Conservation (phyloP, 805 yeast genomes). For the Grigorovia transvaalensis region DNA sequence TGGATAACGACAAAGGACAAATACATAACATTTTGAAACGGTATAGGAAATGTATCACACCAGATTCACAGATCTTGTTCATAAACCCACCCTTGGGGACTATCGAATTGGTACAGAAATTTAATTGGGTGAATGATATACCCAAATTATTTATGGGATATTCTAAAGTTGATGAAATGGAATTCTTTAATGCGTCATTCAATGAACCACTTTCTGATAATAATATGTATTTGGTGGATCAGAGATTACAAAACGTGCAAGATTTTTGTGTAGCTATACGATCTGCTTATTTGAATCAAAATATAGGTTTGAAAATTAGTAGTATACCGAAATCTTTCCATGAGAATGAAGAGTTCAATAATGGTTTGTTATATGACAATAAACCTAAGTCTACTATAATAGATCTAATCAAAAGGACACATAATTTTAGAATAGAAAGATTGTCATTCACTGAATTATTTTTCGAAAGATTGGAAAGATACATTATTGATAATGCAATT, state of each 20-base stretch:
- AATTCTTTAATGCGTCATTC: not conserved
- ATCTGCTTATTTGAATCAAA: not conserved
- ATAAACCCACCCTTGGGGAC: conserved; percentile 69
- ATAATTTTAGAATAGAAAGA: not conserved
- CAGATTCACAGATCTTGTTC: conserved; percentile 46
- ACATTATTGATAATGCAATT: conserved; percentile 18
- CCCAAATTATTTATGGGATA: conserved; percentile 55
- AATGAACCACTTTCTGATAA: not conserved
- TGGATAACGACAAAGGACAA: conserved; percentile 14
- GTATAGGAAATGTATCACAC: conserved; percentile 32
- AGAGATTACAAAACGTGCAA: not conserved
- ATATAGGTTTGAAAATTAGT: not conserved
- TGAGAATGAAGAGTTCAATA: not conserved
- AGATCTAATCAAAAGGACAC: not conserved
- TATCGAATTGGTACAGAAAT: conserved; percentile 38
- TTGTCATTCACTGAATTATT: conserved; percentile 17
- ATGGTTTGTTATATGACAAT: not conserved
- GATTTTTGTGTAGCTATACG: not conserved
- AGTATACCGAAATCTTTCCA: not conserved
- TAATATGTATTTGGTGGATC: conserved; percentile 1
- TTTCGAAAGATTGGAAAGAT: conserved; percentile 14
- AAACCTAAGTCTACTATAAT: conserved; percentile 4
- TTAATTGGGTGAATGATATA: conserved; percentile 36
- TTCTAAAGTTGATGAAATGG: conserved; percentile 1
- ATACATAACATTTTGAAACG: conserved; percentile 42